phyloP scores from a whole-genome alignment of 1,284 basidiomycete species.

The Omphalotus olearius region DNA sequence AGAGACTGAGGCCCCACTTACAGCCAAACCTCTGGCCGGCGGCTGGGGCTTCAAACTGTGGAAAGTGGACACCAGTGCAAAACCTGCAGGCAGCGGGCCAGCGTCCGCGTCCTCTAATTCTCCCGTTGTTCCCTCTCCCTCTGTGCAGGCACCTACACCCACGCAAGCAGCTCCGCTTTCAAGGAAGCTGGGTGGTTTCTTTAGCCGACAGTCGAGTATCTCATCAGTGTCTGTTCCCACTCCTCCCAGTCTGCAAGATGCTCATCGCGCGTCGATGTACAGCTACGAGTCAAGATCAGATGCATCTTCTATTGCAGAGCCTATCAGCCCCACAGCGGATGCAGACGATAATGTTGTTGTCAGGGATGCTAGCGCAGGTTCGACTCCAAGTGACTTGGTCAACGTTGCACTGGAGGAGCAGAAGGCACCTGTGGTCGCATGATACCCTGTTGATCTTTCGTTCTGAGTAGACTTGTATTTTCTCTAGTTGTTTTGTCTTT shows the following conservation, averaged over 20 bases:
- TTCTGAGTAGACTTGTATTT: no score
- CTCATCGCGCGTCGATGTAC: constrained; percentile 38
- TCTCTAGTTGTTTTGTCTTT: no score
- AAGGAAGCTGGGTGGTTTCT: constrained; percentile 66
- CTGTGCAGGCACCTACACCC: constrained; percentile 20
- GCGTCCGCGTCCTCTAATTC: constrained; percentile 19
- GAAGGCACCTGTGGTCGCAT: background rate
- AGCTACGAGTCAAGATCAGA: constrained; percentile 41
- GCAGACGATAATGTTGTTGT: constrained; percentile 32
- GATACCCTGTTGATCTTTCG: no score
- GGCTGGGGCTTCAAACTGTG: constrained; percentile 67
- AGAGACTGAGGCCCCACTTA: constrained; percentile 39
- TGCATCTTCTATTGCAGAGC: constrained; percentile 50
- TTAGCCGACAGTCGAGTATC: constrained; percentile 50
- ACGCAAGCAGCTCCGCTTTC: constrained; percentile 36
- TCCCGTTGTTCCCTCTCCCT: constrained; percentile 19
- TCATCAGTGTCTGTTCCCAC: constrained; percentile 36
- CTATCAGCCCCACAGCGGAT: constrained; percentile 49
- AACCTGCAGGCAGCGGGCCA: constrained; percentile 16
- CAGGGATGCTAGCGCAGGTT: constrained; percentile 19
- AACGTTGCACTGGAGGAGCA: constrained; percentile 5
- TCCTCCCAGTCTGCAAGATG: constrained; percentile 22
- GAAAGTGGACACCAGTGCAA: constrained; percentile 38
- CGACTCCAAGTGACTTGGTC: constrained; percentile 2
- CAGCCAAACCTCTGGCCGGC: constrained; percentile 16